phyloP scores from a whole-genome alignment of 148 eudicot genomes.

The Rhododendron williamsianum region DNA sequence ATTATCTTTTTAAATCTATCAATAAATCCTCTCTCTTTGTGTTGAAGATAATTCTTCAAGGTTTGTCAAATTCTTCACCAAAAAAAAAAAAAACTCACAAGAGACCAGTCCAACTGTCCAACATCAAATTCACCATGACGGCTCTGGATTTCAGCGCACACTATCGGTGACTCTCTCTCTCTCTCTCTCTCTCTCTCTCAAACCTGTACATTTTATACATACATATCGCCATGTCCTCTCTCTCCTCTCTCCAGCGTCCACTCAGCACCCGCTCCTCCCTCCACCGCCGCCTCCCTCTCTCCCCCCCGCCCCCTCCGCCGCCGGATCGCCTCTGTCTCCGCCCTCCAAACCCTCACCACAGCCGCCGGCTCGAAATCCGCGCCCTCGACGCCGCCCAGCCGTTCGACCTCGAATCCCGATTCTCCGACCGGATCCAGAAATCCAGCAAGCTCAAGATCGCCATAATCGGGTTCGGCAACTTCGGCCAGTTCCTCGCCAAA shows the following conservation, averaged over 20 bases:
- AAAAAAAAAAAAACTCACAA: too few species aligned
- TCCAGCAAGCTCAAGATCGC: constrained; percentile 48
- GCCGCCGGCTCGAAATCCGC: constrained; percentile 31
- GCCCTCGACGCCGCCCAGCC: constrained; percentile 56
- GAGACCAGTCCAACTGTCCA: too few species aligned
- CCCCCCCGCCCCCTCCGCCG: neutral
- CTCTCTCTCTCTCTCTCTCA: too few species aligned
- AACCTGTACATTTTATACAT: too few species aligned
- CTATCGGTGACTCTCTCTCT: too few species aligned
- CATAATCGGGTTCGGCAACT: constrained; percentile 70
- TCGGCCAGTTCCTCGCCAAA: constrained; percentile 72
- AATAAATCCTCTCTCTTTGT: too few species aligned
- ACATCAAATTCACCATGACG: too few species aligned
- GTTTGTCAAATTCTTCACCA: too few species aligned
- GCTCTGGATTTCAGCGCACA: too few species aligned
- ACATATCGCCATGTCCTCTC: neutral
- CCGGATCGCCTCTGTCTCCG: constrained; percentile 11
- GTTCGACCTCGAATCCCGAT: constrained; percentile 46
- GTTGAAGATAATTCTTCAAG: too few species aligned
- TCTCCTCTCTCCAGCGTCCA: constrained; percentile 6
- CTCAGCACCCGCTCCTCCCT: constrained; percentile 9
- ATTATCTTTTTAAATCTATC: too few species aligned
- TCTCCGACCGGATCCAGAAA: constrained; percentile 23
- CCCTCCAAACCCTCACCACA: neutral
- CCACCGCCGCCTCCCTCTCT: constrained; percentile 7